Evolutionary conservation across 257 asterid species (phyloP).

Genomic region (Fraxinus cuspidata): DNA sequence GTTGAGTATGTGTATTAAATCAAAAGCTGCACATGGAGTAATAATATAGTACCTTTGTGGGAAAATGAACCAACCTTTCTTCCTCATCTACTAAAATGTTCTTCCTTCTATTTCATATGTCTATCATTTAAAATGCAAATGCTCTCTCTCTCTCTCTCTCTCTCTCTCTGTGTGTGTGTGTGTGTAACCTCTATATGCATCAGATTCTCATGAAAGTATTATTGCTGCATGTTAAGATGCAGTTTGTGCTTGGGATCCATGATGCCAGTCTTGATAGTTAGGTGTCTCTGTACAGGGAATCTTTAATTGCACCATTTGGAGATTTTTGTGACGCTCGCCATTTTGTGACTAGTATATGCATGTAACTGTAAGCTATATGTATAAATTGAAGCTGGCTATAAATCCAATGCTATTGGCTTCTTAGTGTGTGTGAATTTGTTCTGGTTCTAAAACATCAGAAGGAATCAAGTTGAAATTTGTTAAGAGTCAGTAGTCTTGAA

Average conservation of each 20-base stretch:
- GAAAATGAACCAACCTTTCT: not conserved
- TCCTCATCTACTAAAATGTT: too few relatives aligned
- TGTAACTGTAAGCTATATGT: not conserved
- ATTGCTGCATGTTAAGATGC: not conserved
- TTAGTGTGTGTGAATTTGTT: not conserved
- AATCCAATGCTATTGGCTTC: not conserved
- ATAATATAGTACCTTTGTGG: not conserved
- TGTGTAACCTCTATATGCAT: not conserved
- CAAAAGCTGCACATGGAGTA: not conserved
- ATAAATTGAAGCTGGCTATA: not conserved
- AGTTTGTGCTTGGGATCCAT: not conserved
- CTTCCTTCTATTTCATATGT: not conserved
- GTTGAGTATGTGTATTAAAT: not conserved
- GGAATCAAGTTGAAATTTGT: not conserved
- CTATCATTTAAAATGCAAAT: not conserved
- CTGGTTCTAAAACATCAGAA: not conserved
- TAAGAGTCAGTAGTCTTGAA: not conserved
- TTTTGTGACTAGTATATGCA: not conserved
- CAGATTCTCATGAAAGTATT: not conserved
- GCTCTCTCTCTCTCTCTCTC: too few relatives aligned
- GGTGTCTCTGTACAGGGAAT: not conserved
- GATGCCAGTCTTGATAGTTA: not conserved
- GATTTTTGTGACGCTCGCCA: not conserved
- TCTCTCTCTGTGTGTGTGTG: too few relatives aligned
- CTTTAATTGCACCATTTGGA: not conserved